Evolutionary conservation across 2,329 filamentous ascomycete species (phyloP).

Genomic region (Fusarium sublunatum): DNA sequence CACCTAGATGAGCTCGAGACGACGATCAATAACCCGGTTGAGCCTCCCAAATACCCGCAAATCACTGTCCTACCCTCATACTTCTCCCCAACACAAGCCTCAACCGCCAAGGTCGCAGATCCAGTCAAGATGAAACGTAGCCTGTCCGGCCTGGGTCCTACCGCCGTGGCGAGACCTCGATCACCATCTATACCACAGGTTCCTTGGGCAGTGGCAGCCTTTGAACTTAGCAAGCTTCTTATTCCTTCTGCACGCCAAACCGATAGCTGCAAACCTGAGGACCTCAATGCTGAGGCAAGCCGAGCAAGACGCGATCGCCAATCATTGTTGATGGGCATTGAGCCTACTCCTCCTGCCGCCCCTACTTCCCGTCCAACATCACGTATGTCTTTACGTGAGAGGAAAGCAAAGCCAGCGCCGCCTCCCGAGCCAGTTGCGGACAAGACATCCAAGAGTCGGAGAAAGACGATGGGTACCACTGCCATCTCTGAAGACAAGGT

Average conservation of each 20-base stretch:
- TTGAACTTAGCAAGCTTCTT: slow-evolving; percentile 84
- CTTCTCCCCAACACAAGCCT: slow-evolving; percentile 88
- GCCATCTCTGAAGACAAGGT: slow-evolving; percentile 48
- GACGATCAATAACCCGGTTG: slow-evolving; percentile 62
- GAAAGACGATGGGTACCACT: slow-evolving; percentile 68
- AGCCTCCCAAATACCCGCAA: slow-evolving; percentile 65
- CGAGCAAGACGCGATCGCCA: slow-evolving; percentile 73
- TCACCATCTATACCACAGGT: slow-evolving; percentile 83
- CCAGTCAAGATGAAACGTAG: slow-evolving; percentile 73
- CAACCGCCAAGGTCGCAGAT: slow-evolving; percentile 80
- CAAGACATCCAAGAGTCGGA: slow-evolving; percentile 57
- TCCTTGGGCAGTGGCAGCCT: slow-evolving; percentile 84
- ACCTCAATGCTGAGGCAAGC: slow-evolving; percentile 77
- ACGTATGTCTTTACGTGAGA: slow-evolving; percentile 78
- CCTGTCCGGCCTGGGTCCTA: slow-evolving; percentile 63
- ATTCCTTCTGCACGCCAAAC: slow-evolving; percentile 82
- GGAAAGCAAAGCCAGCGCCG: slow-evolving; percentile 70
- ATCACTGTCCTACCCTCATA: slow-evolving; percentile 75
- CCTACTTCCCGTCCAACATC: slow-evolving; percentile 59
- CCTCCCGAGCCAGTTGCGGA: slow-evolving; percentile 57
- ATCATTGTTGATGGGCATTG: slow-evolving; percentile 56
- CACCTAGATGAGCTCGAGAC: slow-evolving; percentile 77
- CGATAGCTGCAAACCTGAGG: slow-evolving; percentile 79
- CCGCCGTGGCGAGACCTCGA: slow-evolving; percentile 57
- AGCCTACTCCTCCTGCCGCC: slow-evolving; percentile 45